phyloP scores from a whole-genome alignment of 2,329 filamentous ascomycete genomes.

The Leptographium wingfieldii region DNA sequence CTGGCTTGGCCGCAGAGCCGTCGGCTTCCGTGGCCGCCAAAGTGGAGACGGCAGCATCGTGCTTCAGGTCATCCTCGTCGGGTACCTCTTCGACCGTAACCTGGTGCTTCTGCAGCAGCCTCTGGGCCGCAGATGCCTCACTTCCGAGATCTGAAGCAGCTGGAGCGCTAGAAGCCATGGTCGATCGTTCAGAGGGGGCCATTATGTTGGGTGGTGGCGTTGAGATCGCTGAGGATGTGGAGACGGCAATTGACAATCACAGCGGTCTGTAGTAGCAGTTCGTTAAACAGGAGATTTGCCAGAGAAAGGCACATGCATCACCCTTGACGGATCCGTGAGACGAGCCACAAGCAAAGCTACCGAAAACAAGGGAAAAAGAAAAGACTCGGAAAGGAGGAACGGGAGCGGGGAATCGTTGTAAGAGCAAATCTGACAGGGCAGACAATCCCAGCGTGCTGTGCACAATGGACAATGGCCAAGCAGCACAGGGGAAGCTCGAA shows the following conservation, averaged over 20 bases:
- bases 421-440: background rate
- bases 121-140: constrained; percentile 44
- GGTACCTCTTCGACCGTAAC: constrained; percentile 67
- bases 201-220: background rate
- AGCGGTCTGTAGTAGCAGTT: background rate
- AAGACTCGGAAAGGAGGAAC: background rate
- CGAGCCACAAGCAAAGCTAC: background rate
- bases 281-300: background rate
- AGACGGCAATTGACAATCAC: background rate
- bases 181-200: background rate
- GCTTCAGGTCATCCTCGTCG: constrained; percentile 61
- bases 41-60: constrained; percentile 27
- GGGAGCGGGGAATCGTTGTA: background rate
- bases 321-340: background rate
- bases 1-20: constrained; percentile 28
- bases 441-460: background rate
- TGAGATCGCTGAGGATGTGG: background rate
- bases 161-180: constrained; percentile 15
- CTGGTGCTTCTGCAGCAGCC: constrained; percentile 53
- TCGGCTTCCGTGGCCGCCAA: constrained; percentile 30
- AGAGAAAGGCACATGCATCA: background rate
- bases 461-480: background rate
- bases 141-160: constrained; percentile 22
- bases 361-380: background rate
- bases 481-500: background rate